Evolutionary conservation across 1,139 yeast species (phyloP), one percentile per base, ranked within the genome.

Genomic region (Nakaseomyces kungkrabaensis): DNA sequence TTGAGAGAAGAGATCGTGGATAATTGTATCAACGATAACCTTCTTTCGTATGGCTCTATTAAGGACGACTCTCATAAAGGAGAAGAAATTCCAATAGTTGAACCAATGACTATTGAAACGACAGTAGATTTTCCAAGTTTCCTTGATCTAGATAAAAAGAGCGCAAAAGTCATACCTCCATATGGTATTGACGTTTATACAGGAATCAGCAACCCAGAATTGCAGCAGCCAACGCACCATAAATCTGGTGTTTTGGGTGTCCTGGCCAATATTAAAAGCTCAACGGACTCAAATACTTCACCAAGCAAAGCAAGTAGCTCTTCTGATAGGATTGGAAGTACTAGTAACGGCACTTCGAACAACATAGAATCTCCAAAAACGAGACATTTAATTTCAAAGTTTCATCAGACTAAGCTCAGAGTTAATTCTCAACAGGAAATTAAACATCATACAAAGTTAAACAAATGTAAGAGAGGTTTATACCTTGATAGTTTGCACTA

Each of bases 401-500:
- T 55, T 45, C 61, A 59, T 42, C 53, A 47, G 41, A 59, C 62
- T 1, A 55, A 43, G 22, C 44, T 60, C n/a, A 56, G 48, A 22
- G 55, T 61, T 10, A 57, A 58, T 26, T 55, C 65, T 3, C 65
- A 62, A 11, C 44, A 60, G 8, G 52, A 56, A 2, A 60, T 65
- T 9, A 51, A 59, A 37, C 53, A 55, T 33, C 59, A 57, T 38
- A 61, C 63, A 11, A 57, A 56, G 27, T 49, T 62, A 37, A 64
- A 63, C 45, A 58, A 54, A 36, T 57, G 67, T 2, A 65, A 62
- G 40, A 61, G 71, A 37, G 73, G 78, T 6, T 63, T 81, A 36
- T 78, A 81, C 54, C 87, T 96, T 0, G 95, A 88, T 61, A 70
- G 75, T 33, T 73, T 82, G 17, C 79, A 82, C 59, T 84, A 78